Base-by-base conservation (phyloP, 352 stramenopile species). In the Blastocystis sp. region DNA sequence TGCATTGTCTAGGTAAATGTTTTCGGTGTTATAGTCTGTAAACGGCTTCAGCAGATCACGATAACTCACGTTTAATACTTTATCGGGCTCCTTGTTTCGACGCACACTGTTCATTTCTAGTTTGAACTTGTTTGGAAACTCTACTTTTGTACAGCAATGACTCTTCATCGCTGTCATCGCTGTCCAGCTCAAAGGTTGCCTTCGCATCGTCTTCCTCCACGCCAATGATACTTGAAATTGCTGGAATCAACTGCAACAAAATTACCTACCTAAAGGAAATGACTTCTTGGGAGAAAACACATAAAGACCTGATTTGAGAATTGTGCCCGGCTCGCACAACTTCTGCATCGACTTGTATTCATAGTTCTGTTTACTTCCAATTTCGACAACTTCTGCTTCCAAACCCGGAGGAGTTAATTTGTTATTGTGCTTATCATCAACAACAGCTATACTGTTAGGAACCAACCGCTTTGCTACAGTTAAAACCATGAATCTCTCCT, bases 271-370 rank as follows among this genome's bases (percentile, higher is more conserved):
- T n/a, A 81, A 65, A 5, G 70, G 70, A 65, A 81, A 81, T 11
- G 43, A 41, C 54, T 81, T 81, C 26, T 81, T 81, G 20, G 70
- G 70, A 47, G 70, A 81, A 64, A 81, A 65, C 8, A 81, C 70
- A 41, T 81, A 81, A 41, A 81, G 50, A 65, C 70, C 70, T 11
- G 70, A 81, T 63, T 81, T 81, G n/a, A 81, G 70, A 34, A 65
- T 26, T 13, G 70, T 64, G 20, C 45, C 20, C 0, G 70, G 45
- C 45, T 81, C 50, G 30, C 70, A 65, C 11, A 81, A 41, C 45
- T 65, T 65, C 3, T 81, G 45, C 20, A 81, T 81, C 2, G 45
- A 63, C 45, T 81, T 81, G 37, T 65, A 81, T 45, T 81, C 70
- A 41, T 81, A 81, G 43, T 81, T 81, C n/a, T 81, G 70, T 20